Evolutionary conservation across 1,284 basidiomycete species (phyloP).

Genomic region (Pseudomicrostroma phylloplanum): DNA sequence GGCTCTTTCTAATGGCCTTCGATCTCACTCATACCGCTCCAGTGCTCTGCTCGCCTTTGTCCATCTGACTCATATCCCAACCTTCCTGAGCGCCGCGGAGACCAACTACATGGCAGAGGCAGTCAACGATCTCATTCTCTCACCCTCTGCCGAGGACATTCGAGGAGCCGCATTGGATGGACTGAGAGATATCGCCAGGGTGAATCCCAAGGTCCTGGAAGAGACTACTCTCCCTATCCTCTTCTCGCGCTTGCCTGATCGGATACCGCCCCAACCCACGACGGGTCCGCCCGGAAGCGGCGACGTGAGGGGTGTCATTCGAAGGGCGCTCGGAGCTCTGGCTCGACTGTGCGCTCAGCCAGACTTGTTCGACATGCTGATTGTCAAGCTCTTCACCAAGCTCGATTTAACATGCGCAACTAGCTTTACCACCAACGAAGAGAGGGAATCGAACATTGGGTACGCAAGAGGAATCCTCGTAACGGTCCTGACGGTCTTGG

Average conservation of each 20-base stretch:
- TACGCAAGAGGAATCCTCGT: constrained; percentile 42
- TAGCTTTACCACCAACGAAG: constrained; percentile 49
- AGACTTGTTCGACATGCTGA: constrained; percentile 74
- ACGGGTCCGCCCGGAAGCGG: constrained; percentile 17
- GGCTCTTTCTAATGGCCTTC: constrained; percentile 33
- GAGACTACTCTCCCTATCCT: constrained; percentile 54
- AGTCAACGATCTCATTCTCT: constrained; percentile 64
- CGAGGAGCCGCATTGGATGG: constrained; percentile 37
- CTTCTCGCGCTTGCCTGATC: constrained; percentile 30
- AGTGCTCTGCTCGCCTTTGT: constrained; percentile 35
- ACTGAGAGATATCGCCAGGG: constrained; percentile 4
- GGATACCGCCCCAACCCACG: constrained; percentile 17
- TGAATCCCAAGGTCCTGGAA: constrained; percentile 63
- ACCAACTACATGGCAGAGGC: constrained; percentile 71
- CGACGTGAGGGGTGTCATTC: constrained; percentile 61
- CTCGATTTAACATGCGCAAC: constrained; percentile 66
- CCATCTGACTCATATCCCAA: constrained; percentile 15
- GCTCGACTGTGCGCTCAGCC: constrained; percentile 68
- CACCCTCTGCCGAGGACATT: constrained; percentile 58
- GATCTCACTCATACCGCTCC: constrained; percentile 24
- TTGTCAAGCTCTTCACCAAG: constrained; percentile 71
- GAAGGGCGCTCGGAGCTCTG: constrained; percentile 67
- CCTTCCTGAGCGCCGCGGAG: constrained; percentile 66
- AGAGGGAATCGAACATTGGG: constrained; percentile 31
- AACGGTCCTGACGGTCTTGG: constrained; percentile 38